Evolutionary conservation across 257 asterid genomes (phyloP), one percentile per base, ranked within the genome.

Genomic region (Solanum bulbocastanum): DNA sequence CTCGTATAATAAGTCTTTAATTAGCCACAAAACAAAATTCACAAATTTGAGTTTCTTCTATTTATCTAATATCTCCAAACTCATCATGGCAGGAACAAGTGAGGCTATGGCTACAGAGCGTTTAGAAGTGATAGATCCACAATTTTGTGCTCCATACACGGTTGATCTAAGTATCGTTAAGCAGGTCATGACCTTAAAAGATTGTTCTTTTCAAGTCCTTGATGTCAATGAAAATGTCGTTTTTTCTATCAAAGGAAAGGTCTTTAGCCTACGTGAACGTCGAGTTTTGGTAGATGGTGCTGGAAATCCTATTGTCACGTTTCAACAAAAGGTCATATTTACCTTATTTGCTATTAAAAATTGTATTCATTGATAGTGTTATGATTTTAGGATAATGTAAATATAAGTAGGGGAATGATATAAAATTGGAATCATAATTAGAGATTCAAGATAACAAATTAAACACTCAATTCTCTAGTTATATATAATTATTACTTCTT

Each of bases 281-380:
- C 96, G 98, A 36, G 87, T 93, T 76, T 90, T 96, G 92, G 93
- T 91, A 62, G 99, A 95, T 87, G 94, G 96, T 49, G 90, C 92
- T 22, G 98, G 90, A 35, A 88, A 74, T 76, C 98, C 98, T 36
- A 13, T 97, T 83, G 62, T 96, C 92, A 93, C 98, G 58, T 94
- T 92, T 90, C 95, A 91, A 86, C 98, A 94, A 87, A 95, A 94
- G 94, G 96, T 95, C 46, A 62, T n/a, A 12, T 36, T 37, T 62
- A 68, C 9, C 6, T 52, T 52, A 52, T 52, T 52, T 52, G 62
- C 2, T 52, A 52, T 52, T 52, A 2, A 52, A 52, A 52, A 52
- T 52, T 52, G n/a, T 52, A 52, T 16, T 16, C 2, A 52, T 52
- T 36, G 4, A 36, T 10, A 36, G 13, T 5, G 6, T 36, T 20